Conservation (phyloP, 2,329 filamentous ascomycete species). For the Calonectria pteridis region DNA sequence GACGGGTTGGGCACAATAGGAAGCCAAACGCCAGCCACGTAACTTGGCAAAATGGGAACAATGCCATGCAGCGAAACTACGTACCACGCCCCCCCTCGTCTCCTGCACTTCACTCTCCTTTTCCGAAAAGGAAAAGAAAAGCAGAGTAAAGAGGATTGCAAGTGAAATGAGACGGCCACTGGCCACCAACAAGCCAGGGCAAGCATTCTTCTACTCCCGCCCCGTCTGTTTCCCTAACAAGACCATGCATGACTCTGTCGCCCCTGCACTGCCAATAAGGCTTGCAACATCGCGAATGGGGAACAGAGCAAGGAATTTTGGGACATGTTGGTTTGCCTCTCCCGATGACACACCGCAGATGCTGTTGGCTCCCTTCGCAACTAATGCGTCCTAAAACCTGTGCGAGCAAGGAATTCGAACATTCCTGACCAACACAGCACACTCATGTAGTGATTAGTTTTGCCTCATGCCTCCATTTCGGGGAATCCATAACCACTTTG, state of each 20-base stretch:
- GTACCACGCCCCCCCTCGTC: background rate
- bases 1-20: conserved; percentile 46
- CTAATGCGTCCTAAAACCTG: background rate
- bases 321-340: background rate
- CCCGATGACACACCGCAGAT: background rate
- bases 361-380: background rate
- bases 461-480: background rate
- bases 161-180: background rate
- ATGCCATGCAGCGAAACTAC: background rate
- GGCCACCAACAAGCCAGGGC: too few relatives aligned
- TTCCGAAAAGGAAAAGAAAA: background rate
- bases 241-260: background rate
- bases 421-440: background rate
- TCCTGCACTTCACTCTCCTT: background rate
- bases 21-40: conserved; percentile 34
- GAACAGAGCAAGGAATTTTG: background rate
- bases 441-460: background rate
- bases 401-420: background rate
- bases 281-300: background rate
- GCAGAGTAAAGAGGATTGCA: too few relatives aligned
- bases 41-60: background rate
- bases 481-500: background rate
- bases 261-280: background rate
- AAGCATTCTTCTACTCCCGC: background rate
- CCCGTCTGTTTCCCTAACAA: background rate